Base-by-base conservation (phyloP, 2,329 filamentous ascomycete species). In the Ophiostoma ulmi region DNA sequence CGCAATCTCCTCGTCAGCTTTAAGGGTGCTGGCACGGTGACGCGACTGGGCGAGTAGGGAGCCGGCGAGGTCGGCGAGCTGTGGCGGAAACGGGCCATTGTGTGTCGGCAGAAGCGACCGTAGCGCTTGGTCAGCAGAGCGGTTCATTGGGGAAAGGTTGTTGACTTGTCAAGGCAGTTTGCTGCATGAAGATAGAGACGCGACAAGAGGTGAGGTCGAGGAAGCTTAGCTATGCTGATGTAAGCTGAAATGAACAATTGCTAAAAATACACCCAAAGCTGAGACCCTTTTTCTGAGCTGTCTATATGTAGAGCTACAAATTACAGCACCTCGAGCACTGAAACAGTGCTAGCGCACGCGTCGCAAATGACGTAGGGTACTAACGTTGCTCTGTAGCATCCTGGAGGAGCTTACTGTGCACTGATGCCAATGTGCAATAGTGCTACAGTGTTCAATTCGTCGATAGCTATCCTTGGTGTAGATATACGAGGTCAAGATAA, bases 1-100 rank as follows among this genome's bases (percentile, higher is more conserved):
- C n/a, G 90, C 92, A 74, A 95, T 88, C 78, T 97, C 94, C 78
- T 97, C 93, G 70, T 96, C 92, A 3, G 89, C 85, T 78, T 93
- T 96, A 69, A 97, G 83, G 20, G 87, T 90, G 76, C 88, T 89
- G 68, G 92, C 92, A 76, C 88, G 89, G 77, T 89, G 88, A 44
- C 92, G 88, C 14, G 93, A 96, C 79, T 95, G 93, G 1, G 91
- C 89, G 64, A 96, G 86, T 7, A 97, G 83, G 10, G 90, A 92
- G 69, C 85, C 83, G 0, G 92, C 88, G 11, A 94, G 84, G 71
- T 91, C 87, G 71, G 92, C 79, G 5, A 97, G 87, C n/a, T 88
- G 84, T 13, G 84, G 82, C 0, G 92, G 91, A 0, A 94, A 81
- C 66, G 87, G 82, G 39, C 86, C 85, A 73, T 88, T 88, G 76